These are phyloP conservation scores for Cymbidium sinense DNA, from an alignment of 106 monocot species.

Conservation along the genomic window DNA sequence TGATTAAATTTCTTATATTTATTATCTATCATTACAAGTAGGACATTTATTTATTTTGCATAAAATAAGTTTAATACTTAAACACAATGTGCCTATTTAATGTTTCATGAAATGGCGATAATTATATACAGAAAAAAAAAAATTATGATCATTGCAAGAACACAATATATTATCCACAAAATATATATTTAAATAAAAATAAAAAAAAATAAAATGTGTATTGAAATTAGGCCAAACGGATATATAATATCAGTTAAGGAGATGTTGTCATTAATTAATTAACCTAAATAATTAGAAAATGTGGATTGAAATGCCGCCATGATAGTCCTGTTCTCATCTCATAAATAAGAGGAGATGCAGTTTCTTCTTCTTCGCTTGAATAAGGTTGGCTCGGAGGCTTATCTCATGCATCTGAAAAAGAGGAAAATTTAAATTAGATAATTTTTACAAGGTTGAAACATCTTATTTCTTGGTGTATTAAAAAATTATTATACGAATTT, in stretches of 20 bases:
- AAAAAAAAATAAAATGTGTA: background rate
- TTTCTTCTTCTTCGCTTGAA: constrained; percentile 5
- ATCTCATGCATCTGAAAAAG: constrained; percentile 2
- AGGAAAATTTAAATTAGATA: background rate
- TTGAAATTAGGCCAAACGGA: background rate
- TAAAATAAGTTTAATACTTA: too few relatives aligned
- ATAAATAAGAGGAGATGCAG: background rate
- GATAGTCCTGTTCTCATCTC: background rate
- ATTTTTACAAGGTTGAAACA: too few relatives aligned
- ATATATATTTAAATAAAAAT: too few relatives aligned
- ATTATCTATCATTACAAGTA: too few relatives aligned
- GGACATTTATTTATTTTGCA: too few relatives aligned
- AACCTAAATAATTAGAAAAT: background rate
- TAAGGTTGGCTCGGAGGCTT: constrained; percentile 3
- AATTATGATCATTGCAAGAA: background rate
- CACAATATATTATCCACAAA: background rate
- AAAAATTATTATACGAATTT: too few relatives aligned
- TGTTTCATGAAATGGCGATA: too few relatives aligned
- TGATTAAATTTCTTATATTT: too few relatives aligned
- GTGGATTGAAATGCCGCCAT: background rate
- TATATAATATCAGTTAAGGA: too few relatives aligned
- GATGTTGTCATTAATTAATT: background rate
- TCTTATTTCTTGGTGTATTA: too few relatives aligned
- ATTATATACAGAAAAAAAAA: background rate
- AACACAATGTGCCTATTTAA: too few relatives aligned